These are phyloP conservation scores for Monosporozyma unispora DNA, from an alignment of 805 yeast genomes.

Conservation along the genomic window DNA sequence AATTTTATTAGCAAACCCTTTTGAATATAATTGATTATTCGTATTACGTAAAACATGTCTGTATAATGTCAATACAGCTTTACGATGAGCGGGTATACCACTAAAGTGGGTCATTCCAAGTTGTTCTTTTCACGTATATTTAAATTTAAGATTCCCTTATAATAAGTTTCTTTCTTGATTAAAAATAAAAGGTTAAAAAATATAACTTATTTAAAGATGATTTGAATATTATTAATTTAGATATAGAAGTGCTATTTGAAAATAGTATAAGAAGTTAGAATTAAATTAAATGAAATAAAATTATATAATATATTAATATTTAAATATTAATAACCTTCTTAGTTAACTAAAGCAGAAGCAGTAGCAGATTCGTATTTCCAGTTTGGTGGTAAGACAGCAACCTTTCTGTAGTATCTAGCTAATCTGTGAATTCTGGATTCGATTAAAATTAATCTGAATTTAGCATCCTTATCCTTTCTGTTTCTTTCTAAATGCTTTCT, in stretches of 20 bases:
- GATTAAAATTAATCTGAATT: slow-evolving; percentile 99
- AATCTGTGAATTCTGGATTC: slow-evolving; percentile 99
- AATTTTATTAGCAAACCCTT: slow-evolving; percentile 10
- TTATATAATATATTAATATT: slow-evolving; percentile 6
- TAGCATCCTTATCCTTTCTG: slow-evolving; percentile 99
- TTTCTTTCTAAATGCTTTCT: slow-evolving; percentile 99
- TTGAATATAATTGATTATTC: slow-evolving; percentile 10
- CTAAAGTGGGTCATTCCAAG: slow-evolving; percentile 26
- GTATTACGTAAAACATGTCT: slow-evolving; percentile 26
- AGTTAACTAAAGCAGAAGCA: slow-evolving; percentile 99
- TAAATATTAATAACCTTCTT: slow-evolving; percentile 32
- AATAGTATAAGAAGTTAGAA: slow-evolving; percentile 6
- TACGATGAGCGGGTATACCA: slow-evolving; percentile 20
- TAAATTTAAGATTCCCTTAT: not conserved
- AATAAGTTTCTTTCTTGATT: not conserved
- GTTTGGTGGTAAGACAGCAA: slow-evolving; percentile 98
- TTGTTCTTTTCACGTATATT: not conserved
- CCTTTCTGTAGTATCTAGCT: slow-evolving; percentile 99
- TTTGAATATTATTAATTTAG: not conserved
- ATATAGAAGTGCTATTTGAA: slow-evolving; percentile 4
- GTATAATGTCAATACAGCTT: slow-evolving; percentile 25
- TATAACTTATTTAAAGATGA: not conserved
- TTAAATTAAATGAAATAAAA: slow-evolving; percentile 9
- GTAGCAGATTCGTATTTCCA: slow-evolving; percentile 99
- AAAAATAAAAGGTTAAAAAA: too few species aligned